Evolutionary conservation across 352 stramenopile species (phyloP), one percentile per base, ranked within the genome.

Genomic region (Discostella stelligera): DNA sequence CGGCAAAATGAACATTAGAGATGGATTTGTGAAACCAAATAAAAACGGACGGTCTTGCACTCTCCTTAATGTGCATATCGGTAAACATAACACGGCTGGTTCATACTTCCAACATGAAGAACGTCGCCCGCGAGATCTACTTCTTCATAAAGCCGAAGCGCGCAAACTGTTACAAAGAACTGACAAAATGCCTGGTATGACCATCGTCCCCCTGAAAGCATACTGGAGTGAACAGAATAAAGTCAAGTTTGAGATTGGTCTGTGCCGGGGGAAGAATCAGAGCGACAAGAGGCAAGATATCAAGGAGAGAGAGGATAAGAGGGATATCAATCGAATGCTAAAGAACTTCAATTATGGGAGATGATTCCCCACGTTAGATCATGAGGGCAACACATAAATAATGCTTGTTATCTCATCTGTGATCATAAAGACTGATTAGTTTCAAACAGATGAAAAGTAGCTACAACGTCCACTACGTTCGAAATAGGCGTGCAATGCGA

Each of bases 101-200:
- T 76, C 80, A 48, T 90, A 87, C 52, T 92, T 90, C 80, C 74
- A 92, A 65, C 86, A 92, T 46, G 86, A 92, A 58, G 82, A 92
- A 84, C 60, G 50, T 58, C 60, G 86, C 41, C 60, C 71, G 10
- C 60, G 84, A 53, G 44, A 61, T 25, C 71, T 92, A 59, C 56
- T 92, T 2, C 41, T 92, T 23, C 79, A 89, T 54, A 84, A 82
- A 63, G 5, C 67, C 39, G 66, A 92, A 65, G 84, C 83, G 16
- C 75, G 76, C 2, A 88, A 79, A 70, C 79, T 87, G 41, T 46
- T 77, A 23, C 73, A 88, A 53, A 74, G 89, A 50, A 84, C 76
- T 1, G 77, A 85, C 53, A 77, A 77, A 70, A 62, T 72, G 52
- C 66, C 69, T 25, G 86, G 86, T 21, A 87, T 90, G 83, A 92